Conservation (phyloP, 495 filamentous ascomycete species). For the Haplographium delicatum region DNA sequence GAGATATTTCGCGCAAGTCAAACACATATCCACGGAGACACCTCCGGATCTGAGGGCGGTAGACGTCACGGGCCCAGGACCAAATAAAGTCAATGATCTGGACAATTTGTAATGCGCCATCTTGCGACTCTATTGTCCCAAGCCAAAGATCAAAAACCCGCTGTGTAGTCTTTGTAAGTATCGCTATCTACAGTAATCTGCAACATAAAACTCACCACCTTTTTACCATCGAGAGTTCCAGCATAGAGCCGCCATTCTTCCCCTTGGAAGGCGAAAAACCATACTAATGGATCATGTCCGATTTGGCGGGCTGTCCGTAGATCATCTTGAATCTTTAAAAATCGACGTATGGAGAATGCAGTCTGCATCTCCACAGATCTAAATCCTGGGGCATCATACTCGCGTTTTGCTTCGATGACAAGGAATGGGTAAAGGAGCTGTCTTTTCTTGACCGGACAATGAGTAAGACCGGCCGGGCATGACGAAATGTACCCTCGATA, state of each 20-base stretch:
- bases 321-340: neutral
- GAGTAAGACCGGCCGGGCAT: neutral
- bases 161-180: neutral
- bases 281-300: constrained; percentile 1
- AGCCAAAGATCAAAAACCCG: constrained; percentile 1
- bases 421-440: neutral
- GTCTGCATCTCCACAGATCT: neutral
- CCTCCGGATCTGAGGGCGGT: constrained; percentile 6
- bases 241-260: constrained; percentile 9
- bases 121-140: constrained; percentile 4
- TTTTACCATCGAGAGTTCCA: neutral
- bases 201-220: constrained; percentile 1
- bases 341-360: neutral
- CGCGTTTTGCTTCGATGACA: neutral
- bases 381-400: neutral
- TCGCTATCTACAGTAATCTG: neutral
- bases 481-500: constrained; percentile 6
- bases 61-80: constrained; percentile 9
- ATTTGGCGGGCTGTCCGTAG: neutral
- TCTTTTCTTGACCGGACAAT: constrained; percentile 2
- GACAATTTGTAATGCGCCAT: constrained; percentile 6
- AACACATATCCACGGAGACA: neutral
- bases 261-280: constrained; percentile 7
- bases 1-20: neutral
- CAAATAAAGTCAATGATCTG: constrained; percentile 13